These are phyloP conservation scores for Neofusicoccum parvum DNA, from an alignment of 2,329 filamentous ascomycete species.

Conservation along the genomic window DNA sequence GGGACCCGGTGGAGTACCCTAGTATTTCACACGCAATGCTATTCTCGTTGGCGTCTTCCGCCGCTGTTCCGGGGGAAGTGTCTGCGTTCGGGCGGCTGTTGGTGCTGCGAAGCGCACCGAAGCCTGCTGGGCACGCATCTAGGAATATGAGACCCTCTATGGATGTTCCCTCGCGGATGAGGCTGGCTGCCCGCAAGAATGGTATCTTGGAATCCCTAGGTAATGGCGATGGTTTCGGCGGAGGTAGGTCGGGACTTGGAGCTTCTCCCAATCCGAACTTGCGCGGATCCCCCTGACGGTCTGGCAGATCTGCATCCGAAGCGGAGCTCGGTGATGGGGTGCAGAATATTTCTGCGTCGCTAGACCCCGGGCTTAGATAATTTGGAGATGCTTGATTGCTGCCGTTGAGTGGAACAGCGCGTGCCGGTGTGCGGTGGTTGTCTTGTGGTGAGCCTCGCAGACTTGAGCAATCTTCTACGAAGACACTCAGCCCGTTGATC, in stretches of 20 bases:
- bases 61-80: neutral
- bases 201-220: neutral
- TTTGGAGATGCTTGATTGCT: neutral
- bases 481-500: slow-evolving; percentile 32
- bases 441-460: too few species aligned
- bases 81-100: too few species aligned
- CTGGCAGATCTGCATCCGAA: neutral
- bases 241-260: neutral
- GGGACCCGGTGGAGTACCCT: neutral
- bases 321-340: neutral
- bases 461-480: slow-evolving; percentile 23
- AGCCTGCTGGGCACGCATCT: neutral
- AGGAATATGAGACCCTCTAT: neutral
- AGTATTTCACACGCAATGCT: neutral
- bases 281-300: neutral
- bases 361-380: neutral
- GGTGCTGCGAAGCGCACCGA: neutral
- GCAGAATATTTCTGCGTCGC: neutral
- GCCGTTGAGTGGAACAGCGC: too few species aligned
- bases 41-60: neutral
- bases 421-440: too few species aligned
- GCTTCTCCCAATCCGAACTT: neutral
- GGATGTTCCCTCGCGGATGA: neutral
- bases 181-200: neutral
- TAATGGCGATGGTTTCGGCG: neutral